These are phyloP conservation scores for Pichia sp. DNA, from an alignment of 1,139 yeast genomes.

Conservation along the genomic window DNA sequence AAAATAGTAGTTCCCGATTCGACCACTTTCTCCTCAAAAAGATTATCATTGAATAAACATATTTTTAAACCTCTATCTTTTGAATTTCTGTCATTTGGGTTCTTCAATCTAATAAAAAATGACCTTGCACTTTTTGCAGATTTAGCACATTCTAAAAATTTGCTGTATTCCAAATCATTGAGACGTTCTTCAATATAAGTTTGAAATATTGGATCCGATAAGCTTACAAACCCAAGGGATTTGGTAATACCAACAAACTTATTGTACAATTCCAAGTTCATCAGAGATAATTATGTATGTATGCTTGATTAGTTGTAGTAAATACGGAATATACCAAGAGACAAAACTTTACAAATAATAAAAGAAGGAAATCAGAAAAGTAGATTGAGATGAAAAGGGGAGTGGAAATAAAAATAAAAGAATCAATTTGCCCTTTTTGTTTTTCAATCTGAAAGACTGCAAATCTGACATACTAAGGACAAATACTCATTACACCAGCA, in stretches of 20 bases:
- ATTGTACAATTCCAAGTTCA: slow-evolving; percentile 1
- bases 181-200: slow-evolving; percentile 3
- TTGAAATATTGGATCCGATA: slow-evolving; percentile 3
- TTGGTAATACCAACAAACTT: background rate
- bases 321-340: no score
- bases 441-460: slow-evolving; percentile 50
- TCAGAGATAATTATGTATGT: background rate
- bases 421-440: background rate
- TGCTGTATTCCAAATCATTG: background rate
- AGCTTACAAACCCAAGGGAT: background rate
- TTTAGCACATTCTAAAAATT: background rate
- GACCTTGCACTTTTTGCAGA: background rate
- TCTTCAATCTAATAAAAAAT: slow-evolving; percentile 7
- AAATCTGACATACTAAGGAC: slow-evolving; percentile 62
- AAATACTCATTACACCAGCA: slow-evolving; percentile 77
- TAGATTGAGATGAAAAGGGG: no score
- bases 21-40: slow-evolving; percentile 4
- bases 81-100: slow-evolving; percentile 10
- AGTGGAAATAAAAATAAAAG: no score
- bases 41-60: slow-evolving; percentile 2
- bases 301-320: no score
- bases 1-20: slow-evolving; percentile 11
- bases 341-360: no score
- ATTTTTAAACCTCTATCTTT: slow-evolving; percentile 17
- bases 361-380: no score